Percentiles rank a stretch among this genome's conserved stretches.
These are phyloP conservation scores for Quercus tomentella DNA, from an alignment of 331 rosid species.

Conservation along the genomic window DNA sequence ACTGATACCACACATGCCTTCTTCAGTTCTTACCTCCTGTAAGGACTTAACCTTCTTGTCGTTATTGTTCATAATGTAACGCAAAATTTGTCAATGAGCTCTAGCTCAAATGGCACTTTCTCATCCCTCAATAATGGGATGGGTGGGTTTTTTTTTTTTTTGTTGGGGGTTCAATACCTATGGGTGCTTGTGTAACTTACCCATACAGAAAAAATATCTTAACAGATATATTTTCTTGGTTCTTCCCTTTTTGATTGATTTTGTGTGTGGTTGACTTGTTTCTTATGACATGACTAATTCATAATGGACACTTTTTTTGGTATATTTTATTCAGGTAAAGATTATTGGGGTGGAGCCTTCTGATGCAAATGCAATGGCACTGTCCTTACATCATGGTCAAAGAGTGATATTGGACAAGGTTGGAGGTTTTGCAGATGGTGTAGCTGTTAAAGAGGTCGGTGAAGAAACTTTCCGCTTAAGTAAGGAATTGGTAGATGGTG, in stretches of 20 bases:
- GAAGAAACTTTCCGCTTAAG: constrained; percentile 88
- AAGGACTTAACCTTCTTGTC: background rate
- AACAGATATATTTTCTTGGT: background rate
- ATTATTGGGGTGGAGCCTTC: constrained; percentile 91
- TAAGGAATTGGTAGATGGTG: constrained; percentile 80
- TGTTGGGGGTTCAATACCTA: no score
- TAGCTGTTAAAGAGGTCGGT: constrained; percentile 98
- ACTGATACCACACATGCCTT: background rate
- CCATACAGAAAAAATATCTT: no score
- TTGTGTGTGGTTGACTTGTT: background rate
- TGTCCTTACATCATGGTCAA: constrained; percentile 78
- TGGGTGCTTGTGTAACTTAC: no score
- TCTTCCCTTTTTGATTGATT: background rate
- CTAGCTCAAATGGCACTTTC: no score
- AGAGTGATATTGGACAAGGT: constrained; percentile 81
- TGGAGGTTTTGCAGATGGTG: constrained; percentile 98
- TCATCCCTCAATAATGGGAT: no score
- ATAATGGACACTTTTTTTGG: constrained; percentile 5
- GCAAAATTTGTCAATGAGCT: background rate
- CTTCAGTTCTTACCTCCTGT: background rate
- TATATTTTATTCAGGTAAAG: constrained; percentile 55
- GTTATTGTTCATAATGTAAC: background rate
- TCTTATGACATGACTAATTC: background rate
- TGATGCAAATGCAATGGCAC: constrained; percentile 95
- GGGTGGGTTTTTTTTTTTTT: no score